A percentile compares a stretch with the other conserved stretches of the same genome.
These are phyloP conservation scores for Cystobasidium ongulense DNA, from an alignment of 768 basidiomycete genomes.

Conservation along the genomic window DNA sequence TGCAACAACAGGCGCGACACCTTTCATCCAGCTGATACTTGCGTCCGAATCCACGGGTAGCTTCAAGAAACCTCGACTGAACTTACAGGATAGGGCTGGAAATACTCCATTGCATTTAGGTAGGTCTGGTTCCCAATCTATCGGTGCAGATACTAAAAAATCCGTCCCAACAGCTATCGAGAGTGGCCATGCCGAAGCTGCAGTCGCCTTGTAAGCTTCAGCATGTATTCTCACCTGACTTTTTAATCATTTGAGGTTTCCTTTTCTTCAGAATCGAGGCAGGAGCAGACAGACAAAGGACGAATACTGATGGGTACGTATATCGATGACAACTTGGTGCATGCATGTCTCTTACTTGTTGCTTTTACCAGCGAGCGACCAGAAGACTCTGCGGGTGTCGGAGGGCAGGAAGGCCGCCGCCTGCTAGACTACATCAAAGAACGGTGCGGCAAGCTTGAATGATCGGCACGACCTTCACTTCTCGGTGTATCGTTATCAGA, in stretches of 20 bases:
- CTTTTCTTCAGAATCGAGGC: slow-evolving; percentile 21
- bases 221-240: not conserved
- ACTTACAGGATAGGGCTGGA: slow-evolving; percentile 53
- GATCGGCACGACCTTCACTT: not conserved
- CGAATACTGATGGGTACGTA: slow-evolving; percentile 22
- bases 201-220: slow-evolving; percentile 14
- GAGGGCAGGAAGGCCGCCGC: slow-evolving; percentile 10
- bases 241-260: not conserved
- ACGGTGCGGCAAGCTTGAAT: slow-evolving; percentile 15
- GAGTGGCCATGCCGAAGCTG: slow-evolving; percentile 31
- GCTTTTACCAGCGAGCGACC: slow-evolving; percentile 3
- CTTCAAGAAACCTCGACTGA: slow-evolving; percentile 63
- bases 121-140: not conserved
- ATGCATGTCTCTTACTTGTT: not conserved
- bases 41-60: slow-evolving; percentile 52
- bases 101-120: slow-evolving; percentile 91
- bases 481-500: no score
- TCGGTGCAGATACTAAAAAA: not conserved
- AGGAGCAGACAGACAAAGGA: slow-evolving; percentile 22
- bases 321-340: not conserved
- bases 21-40: slow-evolving; percentile 77
- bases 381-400: slow-evolving; percentile 22
- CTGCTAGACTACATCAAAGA: slow-evolving; percentile 20
- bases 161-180: not conserved
- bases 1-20: slow-evolving; percentile 84